phyloP scores from a whole-genome alignment of 495 filamentous ascomycete species.

The Parmelia sp. region DNA sequence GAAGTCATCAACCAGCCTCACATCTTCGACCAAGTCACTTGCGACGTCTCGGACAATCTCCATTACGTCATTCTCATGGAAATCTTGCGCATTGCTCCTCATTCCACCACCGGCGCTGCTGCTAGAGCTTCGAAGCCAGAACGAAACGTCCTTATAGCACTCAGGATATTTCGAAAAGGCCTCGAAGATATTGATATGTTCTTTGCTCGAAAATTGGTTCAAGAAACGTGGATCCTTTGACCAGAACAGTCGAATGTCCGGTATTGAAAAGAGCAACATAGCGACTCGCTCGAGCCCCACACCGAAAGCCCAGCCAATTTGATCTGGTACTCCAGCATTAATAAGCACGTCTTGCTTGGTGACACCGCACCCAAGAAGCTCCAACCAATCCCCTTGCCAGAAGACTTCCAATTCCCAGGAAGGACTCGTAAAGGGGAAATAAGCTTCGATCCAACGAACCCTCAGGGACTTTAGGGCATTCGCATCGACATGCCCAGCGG shows the following conservation, averaged over 20 bases:
- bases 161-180: conserved; percentile 86
- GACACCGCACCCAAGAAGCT: conserved; percentile 90
- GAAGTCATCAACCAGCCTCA: conserved; percentile 76
- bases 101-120: conserved; percentile 47
- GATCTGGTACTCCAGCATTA: conserved; percentile 66
- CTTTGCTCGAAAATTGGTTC: conserved; percentile 58
- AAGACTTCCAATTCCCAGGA: conserved; percentile 95
- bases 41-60: conserved; percentile 76
- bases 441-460: conserved; percentile 92
- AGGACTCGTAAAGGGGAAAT: conserved; percentile 90
- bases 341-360: conserved; percentile 71
- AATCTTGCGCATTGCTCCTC: conserved; percentile 40
- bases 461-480: conserved; percentile 59
- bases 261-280: conserved; percentile 92
- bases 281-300: conserved; percentile 88
- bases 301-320: conserved; percentile 93
- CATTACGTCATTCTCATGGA: conserved; percentile 97
- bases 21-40: conserved; percentile 82
- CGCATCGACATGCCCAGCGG: conserved; percentile 41
- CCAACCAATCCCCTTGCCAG: conserved; percentile 92
- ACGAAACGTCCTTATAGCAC: conserved; percentile 85
- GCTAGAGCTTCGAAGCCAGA: conserved; percentile 66
- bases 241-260: conserved; percentile 98
- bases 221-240: conserved; percentile 76
- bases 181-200: conserved; percentile 59